Evolutionary conservation across 139 green algal genomes (phyloP).

Genomic region (Monoraphidium neglectum): DNA sequence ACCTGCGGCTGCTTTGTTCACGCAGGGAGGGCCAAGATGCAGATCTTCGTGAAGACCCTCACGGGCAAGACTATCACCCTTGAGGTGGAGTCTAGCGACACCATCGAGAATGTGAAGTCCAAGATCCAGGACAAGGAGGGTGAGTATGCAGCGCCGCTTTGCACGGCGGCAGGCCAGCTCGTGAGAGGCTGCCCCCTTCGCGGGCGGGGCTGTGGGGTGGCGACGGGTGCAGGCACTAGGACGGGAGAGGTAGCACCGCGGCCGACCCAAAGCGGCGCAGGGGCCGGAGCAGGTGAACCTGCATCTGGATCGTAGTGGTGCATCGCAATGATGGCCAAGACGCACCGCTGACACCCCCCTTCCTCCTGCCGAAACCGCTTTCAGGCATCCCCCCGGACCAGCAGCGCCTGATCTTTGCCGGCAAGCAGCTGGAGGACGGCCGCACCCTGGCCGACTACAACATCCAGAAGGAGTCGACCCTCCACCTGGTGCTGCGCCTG

Average conservation of each 20-base stretch:
- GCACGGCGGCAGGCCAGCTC: no score
- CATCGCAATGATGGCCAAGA: no score
- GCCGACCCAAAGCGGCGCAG: no score
- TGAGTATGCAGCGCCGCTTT: not conserved
- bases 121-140: constrained; percentile 94
- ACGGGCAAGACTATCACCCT: constrained; percentile 96
- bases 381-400: constrained; percentile 86
- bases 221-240: no score
- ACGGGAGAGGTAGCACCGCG: no score
- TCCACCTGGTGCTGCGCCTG: constrained; percentile 95
- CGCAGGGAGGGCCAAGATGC: constrained; percentile 28
- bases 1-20: no score
- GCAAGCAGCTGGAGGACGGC: constrained; percentile 95
- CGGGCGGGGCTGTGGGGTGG: no score
- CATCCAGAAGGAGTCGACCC: constrained; percentile 91
- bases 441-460: constrained; percentile 94
- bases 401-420: constrained; percentile 94
- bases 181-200: no score
- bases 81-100: constrained; percentile 80
- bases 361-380: no score
- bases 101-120: constrained; percentile 88
- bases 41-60: constrained; percentile 79
- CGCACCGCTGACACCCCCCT: no score
- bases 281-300: no score
- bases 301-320: no score